phyloP scores from a whole-genome alignment of 106 monocot species.

The Acorus calamus region DNA sequence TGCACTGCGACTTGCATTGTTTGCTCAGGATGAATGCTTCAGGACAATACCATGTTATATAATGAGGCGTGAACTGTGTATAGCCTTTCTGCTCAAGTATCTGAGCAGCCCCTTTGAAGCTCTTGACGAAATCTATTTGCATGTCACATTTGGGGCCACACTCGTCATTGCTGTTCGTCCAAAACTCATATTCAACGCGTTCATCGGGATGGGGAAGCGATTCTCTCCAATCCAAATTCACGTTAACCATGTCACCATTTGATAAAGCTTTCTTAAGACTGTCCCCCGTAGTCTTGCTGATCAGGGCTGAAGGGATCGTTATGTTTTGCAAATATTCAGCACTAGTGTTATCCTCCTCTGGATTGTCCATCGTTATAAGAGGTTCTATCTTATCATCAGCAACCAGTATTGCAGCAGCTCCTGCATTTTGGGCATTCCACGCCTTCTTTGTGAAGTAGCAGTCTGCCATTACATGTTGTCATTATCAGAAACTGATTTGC shows the following conservation, averaged over 20 bases:
- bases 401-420: slow-evolving; percentile 56
- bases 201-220: slow-evolving; percentile 81
- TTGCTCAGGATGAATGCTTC: slow-evolving; percentile 55
- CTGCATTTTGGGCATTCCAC: slow-evolving; percentile 63
- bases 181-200: slow-evolving; percentile 74
- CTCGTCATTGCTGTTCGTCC: slow-evolving; percentile 83
- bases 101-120: slow-evolving; percentile 66
- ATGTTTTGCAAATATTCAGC: slow-evolving; percentile 38
- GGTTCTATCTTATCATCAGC: slow-evolving; percentile 53
- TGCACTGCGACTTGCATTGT: slow-evolving; percentile 86
- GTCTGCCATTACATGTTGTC: slow-evolving; percentile 15
- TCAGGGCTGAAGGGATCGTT: slow-evolving; percentile 50
- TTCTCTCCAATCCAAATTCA: slow-evolving; percentile 78
- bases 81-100: slow-evolving; percentile 67
- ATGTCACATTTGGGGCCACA: slow-evolving; percentile 70
- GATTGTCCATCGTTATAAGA: slow-evolving; percentile 71
- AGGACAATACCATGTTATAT: slow-evolving; percentile 86
- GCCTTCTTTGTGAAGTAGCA: slow-evolving; percentile 64
- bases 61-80: slow-evolving; percentile 72
- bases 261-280: slow-evolving; percentile 49
- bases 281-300: slow-evolving; percentile 45
- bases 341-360: slow-evolving; percentile 27
- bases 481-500: too few relatives aligned
- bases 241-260: slow-evolving; percentile 44
- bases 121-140: slow-evolving; percentile 78